These are phyloP conservation scores for Cryptosporidium muris DNA, from an alignment of 169 alveolate genomes.

Conservation along the genomic window DNA sequence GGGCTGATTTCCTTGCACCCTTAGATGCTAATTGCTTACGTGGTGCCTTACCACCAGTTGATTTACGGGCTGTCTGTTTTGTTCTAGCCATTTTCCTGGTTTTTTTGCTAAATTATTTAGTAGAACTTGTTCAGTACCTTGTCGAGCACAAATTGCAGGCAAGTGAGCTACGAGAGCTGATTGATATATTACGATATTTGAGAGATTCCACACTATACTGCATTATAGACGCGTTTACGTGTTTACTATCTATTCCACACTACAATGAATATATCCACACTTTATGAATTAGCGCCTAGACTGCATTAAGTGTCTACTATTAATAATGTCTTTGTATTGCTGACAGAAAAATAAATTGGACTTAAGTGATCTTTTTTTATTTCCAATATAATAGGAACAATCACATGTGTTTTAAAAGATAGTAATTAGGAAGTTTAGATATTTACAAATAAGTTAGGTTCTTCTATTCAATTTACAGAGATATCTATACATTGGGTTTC, in stretches of 20 bases:
- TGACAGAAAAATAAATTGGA: no score
- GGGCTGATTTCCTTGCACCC: conserved; percentile 95
- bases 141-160: conserved; percentile 73
- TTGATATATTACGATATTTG: not conserved
- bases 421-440: no score
- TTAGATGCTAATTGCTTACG: conserved; percentile 94
- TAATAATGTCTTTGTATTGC: no score
- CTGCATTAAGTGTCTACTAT: not conserved
- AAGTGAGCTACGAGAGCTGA: conserved; percentile 15
- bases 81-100: conserved; percentile 92
- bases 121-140: conserved; percentile 27
- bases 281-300: conserved; percentile 51
- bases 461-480: no score
- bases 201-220: conserved; percentile 48
- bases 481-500: no score
- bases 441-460: no score
- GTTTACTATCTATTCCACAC: conserved; percentile 54
- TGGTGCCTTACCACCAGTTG: conserved; percentile 97
- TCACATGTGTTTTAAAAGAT: no score
- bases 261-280: conserved; percentile 37
- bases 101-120: conserved; percentile 11
- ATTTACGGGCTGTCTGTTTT: conserved; percentile 96
- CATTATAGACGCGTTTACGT: not conserved
- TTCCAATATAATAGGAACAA: no score
- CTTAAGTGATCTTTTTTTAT: no score